Evolutionary conservation across 1,284 basidiomycete genomes (phyloP), one percentile per base, ranked within the genome.

Genomic region (Rhodotorula sp.): DNA sequence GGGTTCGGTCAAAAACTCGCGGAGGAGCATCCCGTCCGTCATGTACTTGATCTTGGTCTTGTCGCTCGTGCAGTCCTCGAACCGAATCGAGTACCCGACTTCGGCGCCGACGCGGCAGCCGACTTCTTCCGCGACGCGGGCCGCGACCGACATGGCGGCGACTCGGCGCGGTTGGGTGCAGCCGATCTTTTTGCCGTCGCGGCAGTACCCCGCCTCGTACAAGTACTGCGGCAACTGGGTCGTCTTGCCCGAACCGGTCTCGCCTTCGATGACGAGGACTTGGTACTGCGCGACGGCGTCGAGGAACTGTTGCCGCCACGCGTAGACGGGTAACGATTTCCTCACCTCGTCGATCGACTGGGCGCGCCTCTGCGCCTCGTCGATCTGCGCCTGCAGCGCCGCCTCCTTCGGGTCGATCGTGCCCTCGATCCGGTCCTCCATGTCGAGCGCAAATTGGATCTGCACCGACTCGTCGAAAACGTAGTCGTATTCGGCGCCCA

Each of bases 121-220:
- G 89, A 99, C 93, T 82, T 99, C 96, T 74, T 99, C 96, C 0
- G 95, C 95, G 6, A 99, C 96, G 83, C 96, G 94, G 7, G 94
- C 93, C 2, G 96, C 96, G 61, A 99, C 96, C 58, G 92, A 95
- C 96, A 99, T 99, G 45, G 96, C 96, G 6, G 96, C 96, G 20
- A 99, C 96, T 75, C 96, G 91, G 78, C 96, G 91, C 48, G 96
- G 96, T 81, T 99, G 96, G 0, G 96, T 99, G 79, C 96, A 99
- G 0, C 95, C 96, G 48, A 99, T 86, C 80, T 95, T 98, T 81
- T 87, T 83, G 12, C 95, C 95, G 75, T 87, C 86, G 29, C 88
- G 86, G 6, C 93, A 95, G 82, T 92, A 99, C 2, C 96, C 96
- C 2, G 93, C 94, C 83, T 99, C 96, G 80, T 97, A 93, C 8